Evolutionary conservation across 2,329 filamentous ascomycete genomes (phyloP).

Genomic region (Exophiala calicioides): DNA sequence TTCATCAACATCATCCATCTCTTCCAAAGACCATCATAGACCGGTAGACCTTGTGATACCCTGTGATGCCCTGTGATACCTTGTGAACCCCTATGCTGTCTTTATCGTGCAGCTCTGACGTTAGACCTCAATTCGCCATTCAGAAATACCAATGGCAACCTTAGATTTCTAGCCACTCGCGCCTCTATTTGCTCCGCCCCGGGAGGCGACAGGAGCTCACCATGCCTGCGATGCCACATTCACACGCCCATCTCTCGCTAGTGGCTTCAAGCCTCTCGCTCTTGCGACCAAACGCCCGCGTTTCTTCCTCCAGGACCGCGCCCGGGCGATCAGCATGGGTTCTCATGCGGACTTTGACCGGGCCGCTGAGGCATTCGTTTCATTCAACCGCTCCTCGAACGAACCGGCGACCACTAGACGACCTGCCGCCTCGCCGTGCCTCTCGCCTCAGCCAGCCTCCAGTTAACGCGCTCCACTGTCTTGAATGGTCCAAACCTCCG

Average conservation of each 20-base stretch:
- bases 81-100: too few relatives aligned
- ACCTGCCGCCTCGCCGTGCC: slow-evolving; percentile 16
- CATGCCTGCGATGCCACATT: neutral
- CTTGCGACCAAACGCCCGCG: too few relatives aligned
- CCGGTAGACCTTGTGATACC: too few relatives aligned
- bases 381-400: neutral
- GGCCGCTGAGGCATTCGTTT: slow-evolving; percentile 2
- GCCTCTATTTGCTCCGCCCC: neutral
- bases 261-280: too few relatives aligned
- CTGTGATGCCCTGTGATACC: too few relatives aligned
- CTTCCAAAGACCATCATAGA: too few relatives aligned
- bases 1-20: too few relatives aligned
- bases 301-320: too few relatives aligned
- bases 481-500: slow-evolving; percentile 68
- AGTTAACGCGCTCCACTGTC: slow-evolving; percentile 61
- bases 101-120: too few relatives aligned
- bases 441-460: slow-evolving; percentile 25
- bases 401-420: slow-evolving; percentile 2
- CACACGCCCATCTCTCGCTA: too few relatives aligned
- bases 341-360: neutral
- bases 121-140: neutral
- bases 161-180: neutral
- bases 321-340: neutral
- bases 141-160: neutral
- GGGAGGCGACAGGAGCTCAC: neutral